Conservation (phyloP, 805 yeast genomes). For the Pichia manshurica region DNA sequence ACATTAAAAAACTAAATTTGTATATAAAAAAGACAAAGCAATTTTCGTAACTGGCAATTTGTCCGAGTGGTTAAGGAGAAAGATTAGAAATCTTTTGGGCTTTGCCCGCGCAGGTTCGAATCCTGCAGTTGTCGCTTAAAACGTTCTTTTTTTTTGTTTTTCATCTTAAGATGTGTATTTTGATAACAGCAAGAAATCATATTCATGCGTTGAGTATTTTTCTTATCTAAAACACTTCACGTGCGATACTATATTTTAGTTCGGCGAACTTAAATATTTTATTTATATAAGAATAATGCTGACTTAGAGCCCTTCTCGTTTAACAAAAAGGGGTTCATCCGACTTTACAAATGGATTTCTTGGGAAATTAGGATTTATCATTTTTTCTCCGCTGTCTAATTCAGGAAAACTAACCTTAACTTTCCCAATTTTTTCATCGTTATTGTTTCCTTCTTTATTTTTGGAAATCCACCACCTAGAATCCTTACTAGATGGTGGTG, state of each 20-base stretch:
- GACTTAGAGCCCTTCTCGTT: neutral
- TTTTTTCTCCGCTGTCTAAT: slow-evolving; percentile 36
- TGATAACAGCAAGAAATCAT: too few species aligned
- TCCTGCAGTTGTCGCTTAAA: slow-evolving; percentile 50
- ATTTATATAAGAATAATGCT: too few species aligned
- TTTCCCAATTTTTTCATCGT: slow-evolving; percentile 26
- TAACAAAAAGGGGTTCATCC: slow-evolving; percentile 48
- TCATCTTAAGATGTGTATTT: too few species aligned
- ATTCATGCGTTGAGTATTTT: too few species aligned
- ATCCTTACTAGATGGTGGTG: slow-evolving; percentile 68
- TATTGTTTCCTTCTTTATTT: slow-evolving; percentile 36
- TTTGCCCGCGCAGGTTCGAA: slow-evolving; percentile 60
- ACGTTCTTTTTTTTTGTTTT: slow-evolving; percentile 4
- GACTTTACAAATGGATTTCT: slow-evolving; percentile 66
- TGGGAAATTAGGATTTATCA: slow-evolving; percentile 63
- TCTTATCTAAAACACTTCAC: too few species aligned
- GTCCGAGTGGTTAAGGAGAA: slow-evolving; percentile 57
- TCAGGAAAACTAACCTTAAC: slow-evolving; percentile 60
- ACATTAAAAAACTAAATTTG: too few species aligned
- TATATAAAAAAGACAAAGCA: too few species aligned
- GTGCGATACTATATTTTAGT: too few species aligned
- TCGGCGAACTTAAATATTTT: too few species aligned
- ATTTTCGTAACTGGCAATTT: slow-evolving; percentile 35
- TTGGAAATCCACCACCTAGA: slow-evolving; percentile 89
- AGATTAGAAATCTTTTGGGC: slow-evolving; percentile 56